Conservation (phyloP, 345 rosid genomes). For the Hirschfeldia incana region DNA sequence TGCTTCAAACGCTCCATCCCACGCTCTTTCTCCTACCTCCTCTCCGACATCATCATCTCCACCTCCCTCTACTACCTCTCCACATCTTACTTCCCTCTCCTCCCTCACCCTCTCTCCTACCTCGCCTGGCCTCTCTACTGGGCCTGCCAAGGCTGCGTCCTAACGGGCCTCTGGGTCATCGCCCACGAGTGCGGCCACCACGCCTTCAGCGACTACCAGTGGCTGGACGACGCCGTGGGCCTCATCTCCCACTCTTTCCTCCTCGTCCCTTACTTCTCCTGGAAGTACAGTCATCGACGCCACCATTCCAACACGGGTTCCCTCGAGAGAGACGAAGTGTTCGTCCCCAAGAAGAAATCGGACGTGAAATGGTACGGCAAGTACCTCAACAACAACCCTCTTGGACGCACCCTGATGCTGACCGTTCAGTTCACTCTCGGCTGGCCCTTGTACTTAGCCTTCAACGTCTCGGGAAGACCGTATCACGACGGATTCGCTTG, state of each 20-base stretch:
- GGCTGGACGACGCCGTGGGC: conserved; percentile 86
- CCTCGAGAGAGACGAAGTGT: conserved; percentile 81
- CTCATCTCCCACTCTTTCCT: conserved; percentile 80
- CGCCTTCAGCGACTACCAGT: conserved; percentile 88
- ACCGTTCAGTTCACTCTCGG: conserved; percentile 63
- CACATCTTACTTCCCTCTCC: conserved; percentile 53
- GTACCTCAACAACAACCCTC: conserved; percentile 79
- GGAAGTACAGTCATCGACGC: conserved; percentile 92
- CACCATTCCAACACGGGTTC: conserved; percentile 93
- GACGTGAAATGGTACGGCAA: conserved; percentile 53
- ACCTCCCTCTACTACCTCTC: conserved; percentile 57
- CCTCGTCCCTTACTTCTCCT: conserved; percentile 90
- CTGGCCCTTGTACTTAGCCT: conserved; percentile 87
- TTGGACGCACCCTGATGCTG: conserved; percentile 54
- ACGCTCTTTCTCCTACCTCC: conserved; percentile 70
- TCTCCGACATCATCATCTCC: conserved; percentile 58
- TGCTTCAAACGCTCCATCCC: conserved; percentile 83
- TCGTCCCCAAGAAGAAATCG: conserved; percentile 68
- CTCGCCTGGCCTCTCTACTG: conserved; percentile 84
- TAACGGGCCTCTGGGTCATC: conserved; percentile 82
- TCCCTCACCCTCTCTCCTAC: conserved; percentile 56
- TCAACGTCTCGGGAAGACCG: conserved; percentile 78
- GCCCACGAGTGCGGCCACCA: conserved; percentile 98
- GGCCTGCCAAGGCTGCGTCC: conserved; percentile 71
- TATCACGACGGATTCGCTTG: conserved; percentile 64